phyloP scores from a whole-genome alignment of 768 basidiomycete genomes.

The Suillus subaureus region DNA sequence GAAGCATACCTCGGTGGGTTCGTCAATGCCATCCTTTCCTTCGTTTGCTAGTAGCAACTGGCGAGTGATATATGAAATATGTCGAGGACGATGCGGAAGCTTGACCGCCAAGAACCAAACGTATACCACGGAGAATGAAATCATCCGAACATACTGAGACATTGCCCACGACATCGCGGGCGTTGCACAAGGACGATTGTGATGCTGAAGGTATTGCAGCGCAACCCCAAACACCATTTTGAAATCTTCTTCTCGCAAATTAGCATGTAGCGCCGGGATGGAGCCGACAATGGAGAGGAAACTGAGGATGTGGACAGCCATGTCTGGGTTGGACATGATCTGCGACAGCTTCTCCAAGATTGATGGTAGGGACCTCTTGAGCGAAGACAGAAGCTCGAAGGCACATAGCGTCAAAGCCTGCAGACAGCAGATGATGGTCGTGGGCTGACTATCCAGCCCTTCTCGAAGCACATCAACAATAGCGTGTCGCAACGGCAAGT shows the following conservation, averaged over 20 bases:
- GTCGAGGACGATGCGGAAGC: conserved; percentile 75
- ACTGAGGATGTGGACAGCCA: conserved; percentile 96
- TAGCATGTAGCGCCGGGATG: conserved; percentile 75
- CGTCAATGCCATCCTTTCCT: conserved; percentile 72
- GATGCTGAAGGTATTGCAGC: conserved; percentile 89
- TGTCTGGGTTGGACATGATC: conserved; percentile 91
- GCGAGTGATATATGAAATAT: conserved; percentile 84
- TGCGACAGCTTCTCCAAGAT: conserved; percentile 88
- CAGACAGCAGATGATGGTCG: conserved; percentile 86
- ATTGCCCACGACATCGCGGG: conserved; percentile 79
- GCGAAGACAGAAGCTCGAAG: conserved; percentile 82
- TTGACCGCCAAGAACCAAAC: conserved; percentile 92
- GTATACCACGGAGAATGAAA: conserved; percentile 91
- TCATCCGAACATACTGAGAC: conserved; percentile 86
- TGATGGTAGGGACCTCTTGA: conserved; percentile 75
- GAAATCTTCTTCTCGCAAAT: conserved; percentile 89
- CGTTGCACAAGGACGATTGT: conserved; percentile 66
- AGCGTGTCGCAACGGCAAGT: conserved; percentile 60
- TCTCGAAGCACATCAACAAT: conserved; percentile 74
- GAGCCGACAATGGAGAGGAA: conserved; percentile 89
- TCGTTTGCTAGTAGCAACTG: conserved; percentile 88
- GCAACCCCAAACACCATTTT: conserved; percentile 95
- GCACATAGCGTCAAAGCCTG: conserved; percentile 87
- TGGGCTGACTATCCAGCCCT: conserved; percentile 68
- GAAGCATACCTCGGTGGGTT: conserved; percentile 93